phyloP scores from a whole-genome alignment of 2,329 filamentous ascomycete species.

The Huntiella abstrusa region DNA sequence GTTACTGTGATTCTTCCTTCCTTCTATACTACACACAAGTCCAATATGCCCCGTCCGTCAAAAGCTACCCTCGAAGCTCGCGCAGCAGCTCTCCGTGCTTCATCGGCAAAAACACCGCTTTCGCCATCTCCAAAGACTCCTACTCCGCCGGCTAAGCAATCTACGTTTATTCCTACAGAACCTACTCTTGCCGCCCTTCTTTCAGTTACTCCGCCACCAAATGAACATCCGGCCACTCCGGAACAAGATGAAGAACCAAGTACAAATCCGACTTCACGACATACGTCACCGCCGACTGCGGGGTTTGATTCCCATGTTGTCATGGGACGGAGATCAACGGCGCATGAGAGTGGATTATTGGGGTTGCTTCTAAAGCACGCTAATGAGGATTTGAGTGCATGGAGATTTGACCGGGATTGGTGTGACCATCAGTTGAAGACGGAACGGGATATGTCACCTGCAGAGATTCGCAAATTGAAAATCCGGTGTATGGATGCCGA shows the following conservation, averaged over 20 bases:
- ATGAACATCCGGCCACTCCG: too few species aligned
- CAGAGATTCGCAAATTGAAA: constrained; percentile 24
- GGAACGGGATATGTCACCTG: constrained; percentile 20
- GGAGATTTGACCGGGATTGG: constrained; percentile 25
- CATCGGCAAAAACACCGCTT: neutral
- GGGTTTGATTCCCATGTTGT: too few species aligned
- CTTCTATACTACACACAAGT: neutral
- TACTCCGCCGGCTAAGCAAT: neutral
- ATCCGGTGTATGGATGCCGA: constrained; percentile 24
- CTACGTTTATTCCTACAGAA: constrained; percentile 4
- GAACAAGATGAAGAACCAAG: too few species aligned
- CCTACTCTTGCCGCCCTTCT: neutral
- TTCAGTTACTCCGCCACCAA: neutral
- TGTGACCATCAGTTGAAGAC: constrained; percentile 19
- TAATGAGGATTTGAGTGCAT: constrained; percentile 24
- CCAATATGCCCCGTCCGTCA: too few species aligned
- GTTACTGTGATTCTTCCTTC: neutral
- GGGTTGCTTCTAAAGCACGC: constrained; percentile 17
- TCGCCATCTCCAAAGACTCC: neutral
- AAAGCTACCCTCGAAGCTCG: too few species aligned
- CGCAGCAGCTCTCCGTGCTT: neutral
- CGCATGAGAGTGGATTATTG: constrained; percentile 2
- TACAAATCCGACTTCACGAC: too few species aligned
- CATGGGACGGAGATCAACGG: too few species aligned
- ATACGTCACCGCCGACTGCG: too few species aligned